Evolutionary conservation across 768 basidiomycete genomes (phyloP), one percentile per base, ranked within the genome.

Genomic region (Nidularia pulvinata): DNA sequence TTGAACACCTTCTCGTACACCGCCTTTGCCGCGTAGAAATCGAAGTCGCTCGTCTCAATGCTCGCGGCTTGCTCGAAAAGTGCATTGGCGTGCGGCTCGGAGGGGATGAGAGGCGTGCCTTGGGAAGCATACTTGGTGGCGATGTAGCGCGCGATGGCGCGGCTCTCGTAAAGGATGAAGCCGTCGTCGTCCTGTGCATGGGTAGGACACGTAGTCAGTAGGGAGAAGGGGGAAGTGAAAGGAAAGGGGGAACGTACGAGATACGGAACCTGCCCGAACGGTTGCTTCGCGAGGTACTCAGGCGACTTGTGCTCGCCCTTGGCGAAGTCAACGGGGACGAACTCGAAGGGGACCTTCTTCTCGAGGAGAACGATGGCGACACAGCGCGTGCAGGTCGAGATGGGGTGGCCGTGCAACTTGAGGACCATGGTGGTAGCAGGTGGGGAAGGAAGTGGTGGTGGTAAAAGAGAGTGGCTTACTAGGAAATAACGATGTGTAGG

Each of bases 261-360:
- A 62, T 77, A 81, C 2, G 86, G 85, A 25, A 86, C 72, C 57
- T 83, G 80, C 16, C 84, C 83, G 59, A 87, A 88, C 0, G 89
- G 89, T 58, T 91, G 86, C 48, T 73, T 67, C 34, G 66, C 60
- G 11, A 76, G 16, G 69, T 68, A 80, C 9, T 59, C 76, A 0
- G 77, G 60, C 0, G 61, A 2, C 64, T 84, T 86, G 36, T 85
- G 81, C 43, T 76, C 73, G n/a, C 61, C 64, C 56, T 76, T 75
- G 45, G 45, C 1, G 16, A 82, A 49, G 57, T 85, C 69, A 57
- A 88, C 51, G 5, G 45, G 9, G 44, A 78, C 54, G 49, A 86
- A 58, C 57, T 82, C 78, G 64, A 81, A 88, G 0, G 82, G 78
- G 5, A 89, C 71, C 1, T 74, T 59, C 61, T 82, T 81, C 65